A percentile compares a stretch with the other conserved stretches of the same genome.
Evolutionary conservation across 768 basidiomycete genomes (phyloP).

Genomic region (Melanogaster broomeanus): DNA sequence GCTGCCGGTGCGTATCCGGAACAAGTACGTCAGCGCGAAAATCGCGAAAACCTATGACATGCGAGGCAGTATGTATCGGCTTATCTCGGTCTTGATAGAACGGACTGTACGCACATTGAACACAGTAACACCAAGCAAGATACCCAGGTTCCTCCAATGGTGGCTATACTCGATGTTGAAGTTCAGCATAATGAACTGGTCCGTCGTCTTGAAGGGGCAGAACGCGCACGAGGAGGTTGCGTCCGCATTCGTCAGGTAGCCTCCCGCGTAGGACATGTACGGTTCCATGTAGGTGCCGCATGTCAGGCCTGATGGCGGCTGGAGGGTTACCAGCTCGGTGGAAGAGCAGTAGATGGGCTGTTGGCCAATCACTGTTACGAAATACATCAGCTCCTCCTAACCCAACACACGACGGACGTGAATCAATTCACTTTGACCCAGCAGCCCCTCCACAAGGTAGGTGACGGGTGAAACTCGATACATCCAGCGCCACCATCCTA

Average conservation of each 20-base stretch:
- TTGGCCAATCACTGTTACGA: constrained; percentile 49
- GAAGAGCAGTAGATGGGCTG: constrained; percentile 55
- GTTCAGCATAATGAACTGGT: constrained; percentile 41
- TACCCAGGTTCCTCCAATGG: too few species aligned
- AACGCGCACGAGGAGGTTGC: constrained; percentile 44
- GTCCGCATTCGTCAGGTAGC: constrained; percentile 47
- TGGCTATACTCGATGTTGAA: constrained; percentile 66
- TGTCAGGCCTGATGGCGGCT: constrained; percentile 45
- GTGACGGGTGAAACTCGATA: constrained; percentile 55
- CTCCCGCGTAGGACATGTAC: constrained; percentile 44
- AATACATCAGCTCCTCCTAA: neutral
- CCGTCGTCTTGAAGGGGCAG: constrained; percentile 60
- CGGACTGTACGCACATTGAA: too few species aligned
- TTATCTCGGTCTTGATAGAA: too few species aligned
- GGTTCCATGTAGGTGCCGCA: constrained; percentile 47
- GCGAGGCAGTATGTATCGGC: too few species aligned
- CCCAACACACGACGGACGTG: too few species aligned
- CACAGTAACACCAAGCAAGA: too few species aligned
- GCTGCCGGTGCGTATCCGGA: too few species aligned
- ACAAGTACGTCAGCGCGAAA: too few species aligned
- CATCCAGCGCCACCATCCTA: constrained; percentile 79
- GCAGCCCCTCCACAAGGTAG: constrained; percentile 55
- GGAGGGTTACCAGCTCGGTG: constrained; percentile 60
- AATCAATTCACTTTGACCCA: too few species aligned
- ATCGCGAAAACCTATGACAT: too few species aligned